Evolutionary conservation across 305 asterid genomes (phyloP).

Genomic region (Petunia hybrid): DNA sequence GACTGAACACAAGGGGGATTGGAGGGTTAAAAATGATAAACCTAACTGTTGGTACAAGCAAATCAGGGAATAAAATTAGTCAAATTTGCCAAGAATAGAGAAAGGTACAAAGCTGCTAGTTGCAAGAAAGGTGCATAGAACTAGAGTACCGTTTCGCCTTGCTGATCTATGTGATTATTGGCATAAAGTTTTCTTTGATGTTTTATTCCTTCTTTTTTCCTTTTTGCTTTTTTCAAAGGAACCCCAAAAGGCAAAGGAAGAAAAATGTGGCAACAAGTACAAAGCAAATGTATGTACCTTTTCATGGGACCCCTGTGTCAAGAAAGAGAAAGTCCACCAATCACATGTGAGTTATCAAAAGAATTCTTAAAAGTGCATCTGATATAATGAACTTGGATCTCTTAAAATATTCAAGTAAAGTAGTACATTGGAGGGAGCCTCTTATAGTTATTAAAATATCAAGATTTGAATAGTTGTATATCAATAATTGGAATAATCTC

Average conservation of each 20-base stretch:
- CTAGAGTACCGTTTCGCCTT: slow-evolving; percentile 12
- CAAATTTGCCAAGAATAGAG: slow-evolving; percentile 30
- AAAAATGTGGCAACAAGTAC: slow-evolving; percentile 24
- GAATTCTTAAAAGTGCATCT: neutral
- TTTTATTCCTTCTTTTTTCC: neutral
- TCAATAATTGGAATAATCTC: neutral
- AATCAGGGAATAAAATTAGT: neutral
- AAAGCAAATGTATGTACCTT: slow-evolving; percentile 27
- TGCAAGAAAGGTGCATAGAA: neutral
- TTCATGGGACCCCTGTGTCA: slow-evolving; percentile 28
- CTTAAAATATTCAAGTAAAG: neutral
- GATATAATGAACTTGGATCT: neutral
- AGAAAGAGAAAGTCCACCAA: slow-evolving; percentile 24
- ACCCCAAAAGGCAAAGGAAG: neutral
- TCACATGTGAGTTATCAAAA: slow-evolving; percentile 4
- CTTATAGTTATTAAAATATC: neutral
- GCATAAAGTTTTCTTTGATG: slow-evolving; percentile 24
- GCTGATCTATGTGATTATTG: slow-evolving; percentile 26
- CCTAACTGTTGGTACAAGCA: neutral
- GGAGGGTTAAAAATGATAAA: neutral
- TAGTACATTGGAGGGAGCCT: neutral
- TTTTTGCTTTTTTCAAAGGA: neutral
- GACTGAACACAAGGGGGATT: neutral
- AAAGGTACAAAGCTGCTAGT: neutral
- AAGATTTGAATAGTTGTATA: neutral